phyloP scores from a whole-genome alignment of 345 rosid genomes.

The Lenwebbia sp. region DNA sequence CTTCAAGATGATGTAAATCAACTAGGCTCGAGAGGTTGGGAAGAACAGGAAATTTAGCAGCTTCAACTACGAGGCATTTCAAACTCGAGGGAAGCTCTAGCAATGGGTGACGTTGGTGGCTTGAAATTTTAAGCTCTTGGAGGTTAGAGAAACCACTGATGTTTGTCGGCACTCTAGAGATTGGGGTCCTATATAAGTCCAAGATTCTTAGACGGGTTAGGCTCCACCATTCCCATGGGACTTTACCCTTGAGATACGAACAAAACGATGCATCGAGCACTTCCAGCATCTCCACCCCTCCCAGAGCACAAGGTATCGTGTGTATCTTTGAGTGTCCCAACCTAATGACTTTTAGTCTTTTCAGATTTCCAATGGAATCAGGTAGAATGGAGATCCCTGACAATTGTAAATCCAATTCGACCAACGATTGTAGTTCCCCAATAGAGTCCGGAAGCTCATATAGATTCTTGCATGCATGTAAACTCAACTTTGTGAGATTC shows the following conservation, averaged over 20 bases:
- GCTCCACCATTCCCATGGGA: neutral
- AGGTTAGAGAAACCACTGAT: neutral
- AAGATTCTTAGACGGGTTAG: neutral
- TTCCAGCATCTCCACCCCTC: neutral
- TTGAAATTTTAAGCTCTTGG: neutral
- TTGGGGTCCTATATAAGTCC: neutral
- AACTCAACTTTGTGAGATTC: too few relatives aligned
- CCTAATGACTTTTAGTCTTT: neutral
- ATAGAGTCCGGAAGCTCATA: neutral
- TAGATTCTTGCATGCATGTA: neutral
- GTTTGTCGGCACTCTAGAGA: neutral
- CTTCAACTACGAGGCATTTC: neutral
- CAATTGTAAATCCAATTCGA: too few relatives aligned
- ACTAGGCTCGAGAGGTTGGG: neutral
- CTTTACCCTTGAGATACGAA: neutral
- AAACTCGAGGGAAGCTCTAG: neutral
- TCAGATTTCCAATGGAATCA: neutral
- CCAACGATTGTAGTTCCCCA: neutral
- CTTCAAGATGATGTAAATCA: neutral
- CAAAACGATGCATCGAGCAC: neutral
- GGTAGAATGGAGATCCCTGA: neutral
- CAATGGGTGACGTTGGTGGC: neutral
- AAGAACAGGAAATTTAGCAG: neutral
- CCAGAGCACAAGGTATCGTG: neutral
- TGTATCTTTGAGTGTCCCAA: neutral